Base-by-base conservation (phyloP, 805 yeast genomes). In the Blastobotrys terrestris region DNA sequence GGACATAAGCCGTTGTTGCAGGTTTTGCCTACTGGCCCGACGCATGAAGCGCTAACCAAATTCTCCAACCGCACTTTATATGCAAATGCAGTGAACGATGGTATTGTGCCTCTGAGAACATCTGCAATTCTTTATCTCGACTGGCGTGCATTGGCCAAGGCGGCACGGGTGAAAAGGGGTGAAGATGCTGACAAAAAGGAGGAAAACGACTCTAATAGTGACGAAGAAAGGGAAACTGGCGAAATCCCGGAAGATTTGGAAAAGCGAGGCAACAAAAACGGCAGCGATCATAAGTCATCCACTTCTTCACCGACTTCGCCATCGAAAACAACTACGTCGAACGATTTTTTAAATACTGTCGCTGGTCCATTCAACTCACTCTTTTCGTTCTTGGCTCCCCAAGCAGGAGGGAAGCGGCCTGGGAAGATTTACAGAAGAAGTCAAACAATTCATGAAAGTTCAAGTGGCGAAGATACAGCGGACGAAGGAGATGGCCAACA, bases 81-180 rank as follows among this genome's bases (percentile, higher is more conserved):
- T 67, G 97, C 98, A 0, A 94, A 94, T 68, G 84, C 87, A 0
- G 75, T 87, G 16, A 84, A 94, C 67, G 99, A 94, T 70, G 99
- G 99, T 1, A 90, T 94, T 50, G 99, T 94, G 1, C 98, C 99
- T 0, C 72, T 94, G 60, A 73, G 98, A 49, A 94, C 99, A 0
- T 83, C 96, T 0, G 89, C 97, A 0, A 70, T 92, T 50, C 68
- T 92, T 22, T 92, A 85, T 62, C 67, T 94, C 13, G 98, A 94
- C 66, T 90, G 95, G 86, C 77, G 78, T 54, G 95, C 89, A 2
- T 70, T 85, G 15, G 72, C 77, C 2, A 74, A 76, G 47, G 84
- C 84, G 0, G 67, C 72, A 5, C 66, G 66, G 46, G 72, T 73
- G 2, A 57, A 55, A 21, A 53, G 55, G 14, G 66, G 65, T 2